These are phyloP conservation scores for Lactuca sativa DNA, from an alignment of 129 eudicot species.

Conservation along the genomic window DNA sequence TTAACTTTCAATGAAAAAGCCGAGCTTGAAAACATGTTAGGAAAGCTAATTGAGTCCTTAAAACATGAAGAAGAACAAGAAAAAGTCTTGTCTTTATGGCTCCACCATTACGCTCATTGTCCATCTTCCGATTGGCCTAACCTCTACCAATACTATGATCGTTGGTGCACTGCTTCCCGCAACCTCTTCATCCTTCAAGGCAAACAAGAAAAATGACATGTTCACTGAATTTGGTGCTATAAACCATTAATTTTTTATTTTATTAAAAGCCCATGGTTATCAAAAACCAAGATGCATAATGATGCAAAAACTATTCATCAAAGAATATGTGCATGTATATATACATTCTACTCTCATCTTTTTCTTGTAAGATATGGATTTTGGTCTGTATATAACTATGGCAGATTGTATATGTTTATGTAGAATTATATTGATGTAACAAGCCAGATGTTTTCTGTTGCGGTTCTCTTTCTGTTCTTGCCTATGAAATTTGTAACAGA, in stretches of 20 bases:
- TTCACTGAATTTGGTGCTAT: not conserved
- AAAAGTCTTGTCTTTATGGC: constrained; percentile 71
- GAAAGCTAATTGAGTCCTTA: constrained; percentile 55
- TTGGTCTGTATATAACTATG: constrained; percentile 12
- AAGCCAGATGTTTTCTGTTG: too few species aligned
- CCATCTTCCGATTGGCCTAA: constrained; percentile 87
- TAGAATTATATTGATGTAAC: not conserved
- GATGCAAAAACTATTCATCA: not conserved
- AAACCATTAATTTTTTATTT: not conserved
- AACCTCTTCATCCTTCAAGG: constrained; percentile 37
- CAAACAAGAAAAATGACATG: not conserved
- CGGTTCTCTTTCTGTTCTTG: too few species aligned
- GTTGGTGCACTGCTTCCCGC: constrained; percentile 69
- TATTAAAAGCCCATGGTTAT: constrained; percentile 1
- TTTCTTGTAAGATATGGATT: not conserved
- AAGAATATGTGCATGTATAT: constrained; percentile 1
- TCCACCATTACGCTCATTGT: constrained; percentile 76
- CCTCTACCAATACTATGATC: constrained; percentile 54
- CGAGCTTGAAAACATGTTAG: constrained; percentile 58
- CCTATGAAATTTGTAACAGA: too few species aligned
- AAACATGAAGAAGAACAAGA: constrained; percentile 63
- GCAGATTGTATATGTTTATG: constrained; percentile 10
- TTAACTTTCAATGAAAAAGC: constrained; percentile 54
- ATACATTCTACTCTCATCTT: not conserved
- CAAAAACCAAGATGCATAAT: not conserved